Conservation (phyloP, 768 basidiomycete genomes). For the Lyophyllum decastes region DNA sequence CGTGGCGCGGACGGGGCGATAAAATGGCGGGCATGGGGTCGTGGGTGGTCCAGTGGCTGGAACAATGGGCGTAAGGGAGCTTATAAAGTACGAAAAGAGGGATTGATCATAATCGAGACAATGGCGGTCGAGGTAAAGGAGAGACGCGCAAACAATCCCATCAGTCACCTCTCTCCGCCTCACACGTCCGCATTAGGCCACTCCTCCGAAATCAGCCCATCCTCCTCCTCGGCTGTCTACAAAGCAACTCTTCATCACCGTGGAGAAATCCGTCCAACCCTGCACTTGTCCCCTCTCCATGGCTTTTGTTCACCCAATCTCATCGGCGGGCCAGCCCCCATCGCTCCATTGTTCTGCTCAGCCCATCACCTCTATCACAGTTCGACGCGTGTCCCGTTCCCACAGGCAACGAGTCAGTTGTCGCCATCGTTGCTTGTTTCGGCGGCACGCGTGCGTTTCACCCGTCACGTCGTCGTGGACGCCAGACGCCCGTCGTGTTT, state of each 20-base stretch:
- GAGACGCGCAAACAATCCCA: constrained; percentile 1
- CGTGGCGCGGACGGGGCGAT: constrained; percentile 35
- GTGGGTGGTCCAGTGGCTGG: constrained; percentile 16
- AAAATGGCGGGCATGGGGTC: constrained; percentile 42
- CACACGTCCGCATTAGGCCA: not conserved
- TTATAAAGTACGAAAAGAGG: constrained; percentile 10
- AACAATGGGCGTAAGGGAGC: constrained; percentile 23
- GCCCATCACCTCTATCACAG: constrained; percentile 1
- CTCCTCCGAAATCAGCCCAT: not conserved
- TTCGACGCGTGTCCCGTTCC: not conserved
- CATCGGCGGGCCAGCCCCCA: not conserved
- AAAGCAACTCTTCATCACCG: not conserved
- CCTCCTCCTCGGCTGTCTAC: not conserved
- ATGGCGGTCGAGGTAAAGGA: constrained; percentile 1
- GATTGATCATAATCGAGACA: constrained; percentile 13
- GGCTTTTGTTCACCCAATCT: not conserved
- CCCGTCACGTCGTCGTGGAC: constrained; percentile 1
- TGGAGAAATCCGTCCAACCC: not conserved
- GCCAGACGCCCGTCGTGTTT: not conserved
- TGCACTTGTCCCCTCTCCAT: not conserved
- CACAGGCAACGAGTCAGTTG: constrained; percentile 5
- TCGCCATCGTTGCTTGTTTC: not conserved
- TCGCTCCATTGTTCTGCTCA: not conserved
- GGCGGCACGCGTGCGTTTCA: not conserved
- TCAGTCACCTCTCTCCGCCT: not conserved